phyloP scores from a whole-genome alignment of 2,329 filamentous ascomycete species.

The Corinectria fuckeliana region DNA sequence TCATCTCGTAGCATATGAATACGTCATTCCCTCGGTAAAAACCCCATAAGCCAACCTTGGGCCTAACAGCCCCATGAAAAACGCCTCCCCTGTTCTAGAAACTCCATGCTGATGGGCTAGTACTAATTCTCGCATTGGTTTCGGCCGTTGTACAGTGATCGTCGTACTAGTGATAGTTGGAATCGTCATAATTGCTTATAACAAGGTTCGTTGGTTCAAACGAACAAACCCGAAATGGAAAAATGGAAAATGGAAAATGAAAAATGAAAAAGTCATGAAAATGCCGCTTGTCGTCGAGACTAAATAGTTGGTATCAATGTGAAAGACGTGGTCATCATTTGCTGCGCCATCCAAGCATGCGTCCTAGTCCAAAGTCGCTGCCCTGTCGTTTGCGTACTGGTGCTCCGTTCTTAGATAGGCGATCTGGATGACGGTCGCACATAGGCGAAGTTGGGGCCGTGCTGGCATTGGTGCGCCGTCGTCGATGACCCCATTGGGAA shows the following conservation, averaged over 20 bases:
- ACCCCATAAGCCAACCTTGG: neutral
- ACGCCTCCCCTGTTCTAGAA: neutral
- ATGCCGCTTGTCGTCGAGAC: slow-evolving; percentile 16
- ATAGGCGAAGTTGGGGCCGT: slow-evolving; percentile 34
- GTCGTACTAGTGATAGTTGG: slow-evolving; percentile 27
- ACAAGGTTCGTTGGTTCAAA: neutral
- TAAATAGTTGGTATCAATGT: slow-evolving; percentile 7
- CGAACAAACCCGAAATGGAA: neutral
- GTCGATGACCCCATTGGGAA: neutral
- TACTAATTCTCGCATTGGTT: slow-evolving; percentile 7
- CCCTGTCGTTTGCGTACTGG: slow-evolving; percentile 38
- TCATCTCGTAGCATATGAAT: neutral
- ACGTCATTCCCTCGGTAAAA: neutral
- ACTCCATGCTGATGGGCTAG: slow-evolving; percentile 5
- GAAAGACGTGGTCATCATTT: slow-evolving; percentile 22
- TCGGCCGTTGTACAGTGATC: slow-evolving; percentile 20
- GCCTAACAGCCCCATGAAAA: slow-evolving; percentile 1
- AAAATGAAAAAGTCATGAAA: neutral
- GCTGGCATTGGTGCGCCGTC: slow-evolving; percentile 21
- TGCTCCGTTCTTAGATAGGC: slow-evolving; percentile 10
- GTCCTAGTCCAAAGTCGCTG: slow-evolving; percentile 46
- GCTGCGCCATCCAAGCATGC: slow-evolving; percentile 46
- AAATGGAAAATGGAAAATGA: neutral
- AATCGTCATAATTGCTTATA: slow-evolving; percentile 7
- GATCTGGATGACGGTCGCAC: slow-evolving; percentile 7